Base-by-base conservation (phyloP, 2,329 filamentous ascomycete genomes). In the Phyllosticta citriasiana region DNA sequence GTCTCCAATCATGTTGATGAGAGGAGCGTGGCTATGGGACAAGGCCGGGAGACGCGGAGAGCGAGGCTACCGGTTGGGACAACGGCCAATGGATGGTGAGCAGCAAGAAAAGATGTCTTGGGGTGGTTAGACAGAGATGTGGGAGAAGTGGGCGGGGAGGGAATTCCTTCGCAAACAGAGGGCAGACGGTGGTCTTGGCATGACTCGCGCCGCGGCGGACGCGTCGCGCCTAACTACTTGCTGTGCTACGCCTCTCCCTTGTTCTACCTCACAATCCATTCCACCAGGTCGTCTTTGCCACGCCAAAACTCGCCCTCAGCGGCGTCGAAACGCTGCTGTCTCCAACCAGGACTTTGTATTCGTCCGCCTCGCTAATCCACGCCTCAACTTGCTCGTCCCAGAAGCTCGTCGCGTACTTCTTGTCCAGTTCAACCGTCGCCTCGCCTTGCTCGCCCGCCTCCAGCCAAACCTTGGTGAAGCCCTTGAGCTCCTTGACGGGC, bases 401-500 rank as follows among this genome's bases (percentile, higher is more conserved):
- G 74, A 86, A 91, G 59, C 83, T 83, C 0, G 84, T 81, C 0
- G 83, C 84, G 60, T 88, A 85, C 73, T 88, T 89, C 67, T 82
- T 82, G 63, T 82, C 69, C 56, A 85, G 73, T 3, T 76, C 73
- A 3, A 91, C 77, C n/a, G 78, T 75, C 1, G 85, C 82, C 6
- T 66, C 76, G 74, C 82, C 80, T 53, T 75, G 79, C 73, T 87
- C 80, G 3, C 83, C 84, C 1, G 80, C 75, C 53, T 82, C 77
- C 2, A 89, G 72, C 57, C 74, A 78, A 0, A 88, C 79, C 72
- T 88, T 89, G 64, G 82, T 79, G 67, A 89, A 89, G 0, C 84
- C 85, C 8, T 82, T 83, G 2, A 89, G 77, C 70, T 88, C 86
- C 74, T 89, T 88, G 64, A 84, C 79, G 0, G 86, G 86, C 54